Evolutionary conservation across 139 green algal species (phyloP).

Genomic region (Desmodesmus armatus): DNA sequence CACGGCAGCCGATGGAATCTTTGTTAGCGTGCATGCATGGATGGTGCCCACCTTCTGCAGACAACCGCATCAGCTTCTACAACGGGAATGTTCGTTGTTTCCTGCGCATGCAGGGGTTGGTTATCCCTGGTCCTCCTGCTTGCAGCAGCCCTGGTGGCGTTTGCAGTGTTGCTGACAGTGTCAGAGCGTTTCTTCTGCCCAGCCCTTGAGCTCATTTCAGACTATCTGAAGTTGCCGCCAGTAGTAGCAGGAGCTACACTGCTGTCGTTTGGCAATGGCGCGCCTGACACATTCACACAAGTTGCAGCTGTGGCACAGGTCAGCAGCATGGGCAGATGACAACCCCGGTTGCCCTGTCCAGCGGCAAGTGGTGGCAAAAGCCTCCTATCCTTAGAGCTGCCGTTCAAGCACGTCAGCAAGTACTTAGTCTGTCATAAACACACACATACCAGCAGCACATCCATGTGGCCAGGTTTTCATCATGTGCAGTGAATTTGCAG

Average conservation of each 20-base stretch:
- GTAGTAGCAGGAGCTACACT: conserved; percentile 73
- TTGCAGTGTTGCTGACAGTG: conserved; percentile 58
- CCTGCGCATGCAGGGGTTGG: conserved; percentile 40
- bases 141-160: conserved; percentile 50
- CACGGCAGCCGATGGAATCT: too few relatives aligned
- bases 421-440: too few relatives aligned
- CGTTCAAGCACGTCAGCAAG: too few relatives aligned
- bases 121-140: conserved; percentile 47
- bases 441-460: too few relatives aligned
- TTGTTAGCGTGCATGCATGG: too few relatives aligned
- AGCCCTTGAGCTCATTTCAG: conserved; percentile 68
- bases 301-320: conserved; percentile 53
- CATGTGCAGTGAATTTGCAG: not conserved
- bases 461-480: not conserved
- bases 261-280: conserved; percentile 77
- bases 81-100: too few relatives aligned
- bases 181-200: conserved; percentile 75
- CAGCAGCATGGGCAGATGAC: too few relatives aligned
- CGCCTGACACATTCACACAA: conserved; percentile 78
- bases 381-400: too few relatives aligned
- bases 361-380: too few relatives aligned
- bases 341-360: too few relatives aligned
- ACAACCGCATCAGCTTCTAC: not conserved
- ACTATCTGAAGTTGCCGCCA: conserved; percentile 62
- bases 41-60: not conserved